Evolutionary conservation across 2,329 filamentous ascomycete genomes (phyloP), one percentile per base, ranked within the genome.

Genomic region (Fusarium domesticum): DNA sequence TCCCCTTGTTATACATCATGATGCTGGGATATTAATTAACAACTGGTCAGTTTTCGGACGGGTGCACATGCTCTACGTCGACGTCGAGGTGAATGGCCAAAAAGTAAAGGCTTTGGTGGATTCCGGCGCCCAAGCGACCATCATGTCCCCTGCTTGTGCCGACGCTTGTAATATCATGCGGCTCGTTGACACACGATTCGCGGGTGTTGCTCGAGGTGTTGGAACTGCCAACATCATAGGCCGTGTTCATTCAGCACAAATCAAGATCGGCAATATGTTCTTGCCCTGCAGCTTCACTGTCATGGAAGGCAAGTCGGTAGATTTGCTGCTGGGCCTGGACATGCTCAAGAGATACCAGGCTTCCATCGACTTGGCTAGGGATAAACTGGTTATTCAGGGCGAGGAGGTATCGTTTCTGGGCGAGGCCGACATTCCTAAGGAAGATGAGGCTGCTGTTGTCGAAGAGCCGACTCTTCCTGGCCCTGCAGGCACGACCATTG

Each of bases 281-380:
- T 75, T 98, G 57, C 85, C 92, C 3, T 97, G 91, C 71, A 93
- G 90, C 47, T 98, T 98, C 67, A 98, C 93, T 3, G 93, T 98
- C 62, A 98, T 98, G 93, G 93, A 98, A 71, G 93, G 93, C 53
- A 98, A 97, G 69, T 84, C 89, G 40, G 93, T 98, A 18, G 93
- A 97, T 64, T 76, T 98, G 15, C 78, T 98, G 2, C 80, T 98
- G 11, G 93, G 93, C 4, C 73, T 98, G 33, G 93, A 98, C 67
- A 98, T 98, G 89, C 77, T 98, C 50, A 96, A 95, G 71, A 83
- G 93, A 31, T 91, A 97, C 68, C 92, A 96, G 68, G 93, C 92
- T 28, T 87, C 80, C 58, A 92, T 98, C 60, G 93, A 98, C 65
- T 77, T 98, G 11, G 79, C 83, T 52, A 85, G 85, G 61, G 89